phyloP scores from a whole-genome alignment of 2,329 filamentous ascomycete species.

The Pseudogymnoascus pannorum region DNA sequence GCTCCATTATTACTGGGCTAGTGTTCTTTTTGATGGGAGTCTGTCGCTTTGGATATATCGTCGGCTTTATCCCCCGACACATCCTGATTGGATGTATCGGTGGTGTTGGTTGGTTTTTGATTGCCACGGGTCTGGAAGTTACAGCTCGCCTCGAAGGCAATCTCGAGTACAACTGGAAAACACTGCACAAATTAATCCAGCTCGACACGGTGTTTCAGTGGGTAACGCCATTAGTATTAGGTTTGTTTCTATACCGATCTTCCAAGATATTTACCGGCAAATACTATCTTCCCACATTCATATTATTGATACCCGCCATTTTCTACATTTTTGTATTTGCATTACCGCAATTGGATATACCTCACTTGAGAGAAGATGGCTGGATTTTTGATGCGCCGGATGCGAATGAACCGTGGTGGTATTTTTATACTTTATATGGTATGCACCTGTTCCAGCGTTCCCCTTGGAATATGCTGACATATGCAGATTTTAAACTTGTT shows the following conservation, averaged over 20 bases:
- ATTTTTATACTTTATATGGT: slow-evolving; percentile 95
- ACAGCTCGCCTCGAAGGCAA: slow-evolving; percentile 82
- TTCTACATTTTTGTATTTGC: slow-evolving; percentile 73
- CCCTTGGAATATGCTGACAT: slow-evolving; percentile 11
- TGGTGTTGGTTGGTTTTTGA: slow-evolving; percentile 89
- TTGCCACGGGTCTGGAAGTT: slow-evolving; percentile 88
- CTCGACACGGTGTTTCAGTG: slow-evolving; percentile 73
- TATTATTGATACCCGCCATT: slow-evolving; percentile 65
- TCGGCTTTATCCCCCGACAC: slow-evolving; percentile 93
- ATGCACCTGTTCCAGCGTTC: slow-evolving; percentile 33
- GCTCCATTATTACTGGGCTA: slow-evolving; percentile 80
- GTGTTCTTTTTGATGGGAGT: slow-evolving; percentile 89
- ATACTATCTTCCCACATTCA: slow-evolving; percentile 80
- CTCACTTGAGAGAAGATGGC: slow-evolving; percentile 60
- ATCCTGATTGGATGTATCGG: slow-evolving; percentile 97
- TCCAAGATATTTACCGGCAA: slow-evolving; percentile 73
- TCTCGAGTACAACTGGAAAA: slow-evolving; percentile 72
- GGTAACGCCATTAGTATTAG: slow-evolving; percentile 70
- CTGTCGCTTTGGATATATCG: slow-evolving; percentile 82
- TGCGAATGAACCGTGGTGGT: slow-evolving; percentile 86
- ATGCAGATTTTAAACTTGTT: slow-evolving; percentile 67
- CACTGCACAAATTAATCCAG: slow-evolving; percentile 65
- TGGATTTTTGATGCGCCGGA: slow-evolving; percentile 91
- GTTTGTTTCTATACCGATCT: slow-evolving; percentile 66
- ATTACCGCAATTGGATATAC: slow-evolving; percentile 60